Conservation (phyloP, 148 eudicot genomes). For the Vaccinium myrtillus region DNA sequence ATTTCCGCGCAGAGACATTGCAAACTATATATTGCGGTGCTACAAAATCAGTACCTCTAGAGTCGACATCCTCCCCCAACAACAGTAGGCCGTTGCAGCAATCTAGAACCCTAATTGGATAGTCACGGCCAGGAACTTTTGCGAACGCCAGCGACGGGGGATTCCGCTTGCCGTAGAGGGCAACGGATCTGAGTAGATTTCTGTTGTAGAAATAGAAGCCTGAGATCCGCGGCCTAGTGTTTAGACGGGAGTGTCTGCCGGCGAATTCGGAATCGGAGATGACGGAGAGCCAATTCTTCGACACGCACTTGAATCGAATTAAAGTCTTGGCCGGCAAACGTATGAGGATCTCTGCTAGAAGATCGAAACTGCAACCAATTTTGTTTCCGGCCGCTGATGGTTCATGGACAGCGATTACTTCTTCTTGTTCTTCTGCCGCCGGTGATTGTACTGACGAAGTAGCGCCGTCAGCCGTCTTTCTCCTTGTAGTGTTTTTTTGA, state of each 20-base stretch:
- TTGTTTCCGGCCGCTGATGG: too few species aligned
- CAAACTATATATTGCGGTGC: not conserved
- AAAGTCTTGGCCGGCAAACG: too few species aligned
- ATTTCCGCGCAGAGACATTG: not conserved
- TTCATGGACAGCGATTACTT: too few species aligned
- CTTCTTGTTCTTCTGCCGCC: too few species aligned
- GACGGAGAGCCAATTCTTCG: slow-evolving; percentile 1
- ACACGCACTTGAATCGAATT: slow-evolving; percentile 3
- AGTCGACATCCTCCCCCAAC: not conserved
- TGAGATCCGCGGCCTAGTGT: not conserved
- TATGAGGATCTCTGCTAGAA: not conserved
- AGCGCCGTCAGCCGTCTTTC: too few species aligned
- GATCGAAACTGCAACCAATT: not conserved
- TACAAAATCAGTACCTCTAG: not conserved
- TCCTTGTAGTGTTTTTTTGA: too few species aligned
- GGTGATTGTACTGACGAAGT: too few species aligned
- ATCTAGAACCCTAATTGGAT: not conserved
- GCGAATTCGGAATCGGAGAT: not conserved
- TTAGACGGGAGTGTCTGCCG: not conserved
- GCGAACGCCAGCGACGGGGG: not conserved
- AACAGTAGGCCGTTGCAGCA: slow-evolving; percentile 4
- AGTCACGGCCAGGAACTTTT: not conserved
- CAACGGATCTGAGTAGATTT: not conserved
- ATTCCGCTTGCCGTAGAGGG: not conserved
- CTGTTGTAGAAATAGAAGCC: not conserved